Evolutionary conservation across 371 early-diverging fungal species (phyloP).

Genomic region (Umbelopsis sp.): DNA sequence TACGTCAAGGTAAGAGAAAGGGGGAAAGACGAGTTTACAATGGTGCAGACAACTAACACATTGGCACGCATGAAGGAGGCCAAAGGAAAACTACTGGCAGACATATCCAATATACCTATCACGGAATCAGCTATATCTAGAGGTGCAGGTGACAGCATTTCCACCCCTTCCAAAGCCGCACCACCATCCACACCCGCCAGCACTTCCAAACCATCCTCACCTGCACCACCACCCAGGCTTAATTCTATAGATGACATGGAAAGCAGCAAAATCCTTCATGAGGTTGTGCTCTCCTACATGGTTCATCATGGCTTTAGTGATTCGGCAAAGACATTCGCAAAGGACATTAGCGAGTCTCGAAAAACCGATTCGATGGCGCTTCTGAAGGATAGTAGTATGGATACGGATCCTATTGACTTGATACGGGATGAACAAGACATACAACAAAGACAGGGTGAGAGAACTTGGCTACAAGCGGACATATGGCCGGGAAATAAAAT

Average conservation of each 20-base stretch:
- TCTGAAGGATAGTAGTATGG: conserved; percentile 29
- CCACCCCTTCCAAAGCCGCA: neutral
- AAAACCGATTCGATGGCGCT: conserved; percentile 2
- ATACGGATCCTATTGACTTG: conserved; percentile 29
- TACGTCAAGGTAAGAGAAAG: conserved; percentile 57
- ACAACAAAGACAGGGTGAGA: conserved; percentile 34
- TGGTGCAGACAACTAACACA: neutral
- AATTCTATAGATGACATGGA: conserved; percentile 16
- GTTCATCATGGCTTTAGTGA: conserved; percentile 69
- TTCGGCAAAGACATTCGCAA: conserved; percentile 61
- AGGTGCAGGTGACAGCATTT: neutral
- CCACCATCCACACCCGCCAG: neutral
- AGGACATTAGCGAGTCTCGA: conserved; percentile 32
- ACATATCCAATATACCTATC: neutral
- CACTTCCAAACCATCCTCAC: neutral
- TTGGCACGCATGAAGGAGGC: neutral
- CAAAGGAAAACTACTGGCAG: conserved; percentile 1
- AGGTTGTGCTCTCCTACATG: conserved; percentile 69
- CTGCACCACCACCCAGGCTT: neutral
- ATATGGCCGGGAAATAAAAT: neutral
- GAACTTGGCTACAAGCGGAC: no score
- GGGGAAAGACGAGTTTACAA: no score
- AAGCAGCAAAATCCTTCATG: conserved; percentile 37
- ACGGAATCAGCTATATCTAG: neutral
- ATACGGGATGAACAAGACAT: conserved; percentile 34